A percentile compares a stretch with the other conserved stretches of the same genome.
Evolutionary conservation across 805 yeast species (phyloP).

Genomic region (Candida parachauliodes): DNA sequence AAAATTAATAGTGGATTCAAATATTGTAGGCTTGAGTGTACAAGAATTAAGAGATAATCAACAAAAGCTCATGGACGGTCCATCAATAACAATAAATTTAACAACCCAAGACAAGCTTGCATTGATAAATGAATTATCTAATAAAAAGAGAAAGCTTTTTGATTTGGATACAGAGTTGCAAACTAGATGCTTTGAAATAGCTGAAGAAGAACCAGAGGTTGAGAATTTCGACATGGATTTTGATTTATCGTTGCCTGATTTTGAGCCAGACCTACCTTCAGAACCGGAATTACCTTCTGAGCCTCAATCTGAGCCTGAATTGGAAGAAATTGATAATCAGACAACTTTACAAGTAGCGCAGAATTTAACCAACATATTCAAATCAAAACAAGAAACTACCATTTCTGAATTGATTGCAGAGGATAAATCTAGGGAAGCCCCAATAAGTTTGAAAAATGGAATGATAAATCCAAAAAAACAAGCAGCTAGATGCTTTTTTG

Average conservation of each 20-base stretch:
- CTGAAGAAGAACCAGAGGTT: conserved; percentile 17
- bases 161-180: conserved; percentile 29
- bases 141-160: conserved; percentile 29
- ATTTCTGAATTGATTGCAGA: conserved; percentile 7
- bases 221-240: conserved; percentile 14
- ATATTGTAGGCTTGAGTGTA: conserved; percentile 39
- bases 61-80: conserved; percentile 18
- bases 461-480: conserved; percentile 31
- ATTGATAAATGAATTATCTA: conserved; percentile 29
- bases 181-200: conserved; percentile 25
- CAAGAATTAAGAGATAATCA: conserved; percentile 32
- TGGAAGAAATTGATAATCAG: conserved; percentile 19
- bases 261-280: conserved; percentile 9
- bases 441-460: conserved; percentile 12
- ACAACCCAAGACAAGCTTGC: conserved; percentile 30
- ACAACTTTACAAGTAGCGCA: conserved; percentile 54
- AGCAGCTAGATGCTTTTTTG: conserved; percentile 76
- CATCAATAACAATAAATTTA: conserved; percentile 22
- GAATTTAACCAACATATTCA: conserved; percentile 32
- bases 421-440: conserved; percentile 8
- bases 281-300: conserved; percentile 13
- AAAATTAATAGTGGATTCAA: conserved; percentile 43
- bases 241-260: conserved; percentile 20
- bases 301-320: conserved; percentile 1
- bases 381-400: conserved; percentile 15